Conservation (phyloP, 768 basidiomycete genomes). For the Hygrocybe coccinea region DNA sequence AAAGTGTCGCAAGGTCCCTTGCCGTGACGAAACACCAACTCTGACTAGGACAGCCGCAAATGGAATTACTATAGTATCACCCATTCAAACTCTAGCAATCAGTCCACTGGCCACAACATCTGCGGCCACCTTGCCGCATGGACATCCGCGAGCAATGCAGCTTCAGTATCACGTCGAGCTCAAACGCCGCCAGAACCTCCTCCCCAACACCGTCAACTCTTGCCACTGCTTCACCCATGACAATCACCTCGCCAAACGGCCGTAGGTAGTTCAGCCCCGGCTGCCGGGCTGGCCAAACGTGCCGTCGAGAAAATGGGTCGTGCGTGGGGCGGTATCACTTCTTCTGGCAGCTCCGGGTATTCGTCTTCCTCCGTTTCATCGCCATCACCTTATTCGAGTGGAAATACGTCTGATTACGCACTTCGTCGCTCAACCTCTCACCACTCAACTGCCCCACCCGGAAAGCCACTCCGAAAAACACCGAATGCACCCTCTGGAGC, state of each 20-base stretch:
- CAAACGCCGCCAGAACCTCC: conserved; percentile 13
- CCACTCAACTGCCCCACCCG: conserved; percentile 12
- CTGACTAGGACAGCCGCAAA: conserved; percentile 11
- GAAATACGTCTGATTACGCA: conserved; percentile 24
- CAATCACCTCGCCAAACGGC: conserved; percentile 52
- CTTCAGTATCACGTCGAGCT: conserved; percentile 5
- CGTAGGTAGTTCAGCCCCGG: conserved; percentile 60
- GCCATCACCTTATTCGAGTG: conserved; percentile 35
- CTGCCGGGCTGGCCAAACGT: conserved; percentile 54
- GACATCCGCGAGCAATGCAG: conserved; percentile 26
- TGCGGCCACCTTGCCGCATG: conserved; percentile 47
- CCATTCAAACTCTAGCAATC: conserved; percentile 22
- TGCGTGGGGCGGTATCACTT: conserved; percentile 27
- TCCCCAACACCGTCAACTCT: neutral
- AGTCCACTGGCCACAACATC: conserved; percentile 39
- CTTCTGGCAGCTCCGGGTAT: conserved; percentile 37
- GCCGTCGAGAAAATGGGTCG: conserved; percentile 75
- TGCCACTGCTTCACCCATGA: conserved; percentile 14
- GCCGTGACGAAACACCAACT: conserved; percentile 45
- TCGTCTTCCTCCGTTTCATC: conserved; percentile 43
- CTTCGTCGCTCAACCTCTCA: conserved; percentile 38
- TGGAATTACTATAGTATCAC: conserved; percentile 9
- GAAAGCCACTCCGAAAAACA: conserved; percentile 39
- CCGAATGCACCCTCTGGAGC: conserved; percentile 52
- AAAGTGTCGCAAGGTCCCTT: conserved; percentile 28